These are phyloP conservation scores for Lecanosticta acicola DNA, from an alignment of 2,329 filamentous ascomycete genomes.

Conservation along the genomic window DNA sequence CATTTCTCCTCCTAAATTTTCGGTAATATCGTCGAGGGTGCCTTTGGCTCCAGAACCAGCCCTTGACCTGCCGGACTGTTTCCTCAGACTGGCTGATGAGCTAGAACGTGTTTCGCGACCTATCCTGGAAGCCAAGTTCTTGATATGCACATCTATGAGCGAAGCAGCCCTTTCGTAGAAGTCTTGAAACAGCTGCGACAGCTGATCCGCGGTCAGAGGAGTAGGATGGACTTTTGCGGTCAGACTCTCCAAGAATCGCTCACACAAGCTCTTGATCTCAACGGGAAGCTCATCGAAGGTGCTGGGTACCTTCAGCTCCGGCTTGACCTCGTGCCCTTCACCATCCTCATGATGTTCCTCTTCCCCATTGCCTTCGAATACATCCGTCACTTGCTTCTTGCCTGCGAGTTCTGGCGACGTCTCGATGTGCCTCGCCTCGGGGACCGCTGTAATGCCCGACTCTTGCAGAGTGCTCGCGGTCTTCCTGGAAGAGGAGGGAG, in stretches of 20 bases:
- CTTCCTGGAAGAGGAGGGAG: constrained; percentile 34
- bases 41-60: constrained; percentile 35
- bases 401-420: constrained; percentile 31
- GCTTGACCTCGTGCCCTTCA: constrained; percentile 19
- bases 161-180: constrained; percentile 79
- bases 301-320: constrained; percentile 46
- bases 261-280: constrained; percentile 82
- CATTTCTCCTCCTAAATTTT: constrained; percentile 55
- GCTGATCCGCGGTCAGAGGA: constrained; percentile 74
- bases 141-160: constrained; percentile 83
- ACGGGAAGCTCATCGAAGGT: constrained; percentile 87
- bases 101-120: constrained; percentile 60
- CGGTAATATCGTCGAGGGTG: constrained; percentile 32
- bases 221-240: constrained; percentile 79
- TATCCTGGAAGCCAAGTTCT: constrained; percentile 67
- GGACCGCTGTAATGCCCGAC: constrained; percentile 38
- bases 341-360: constrained; percentile 29
- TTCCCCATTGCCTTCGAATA: constrained; percentile 39
- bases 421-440: constrained; percentile 38
- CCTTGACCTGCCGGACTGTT: constrained; percentile 35
- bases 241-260: constrained; percentile 88
- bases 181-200: constrained; percentile 86
- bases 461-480: constrained; percentile 45
- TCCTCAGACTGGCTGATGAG: constrained; percentile 52
- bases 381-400: constrained; percentile 35